Conservation (phyloP, 257 asterid species). For the Solanum rostratum region DNA sequence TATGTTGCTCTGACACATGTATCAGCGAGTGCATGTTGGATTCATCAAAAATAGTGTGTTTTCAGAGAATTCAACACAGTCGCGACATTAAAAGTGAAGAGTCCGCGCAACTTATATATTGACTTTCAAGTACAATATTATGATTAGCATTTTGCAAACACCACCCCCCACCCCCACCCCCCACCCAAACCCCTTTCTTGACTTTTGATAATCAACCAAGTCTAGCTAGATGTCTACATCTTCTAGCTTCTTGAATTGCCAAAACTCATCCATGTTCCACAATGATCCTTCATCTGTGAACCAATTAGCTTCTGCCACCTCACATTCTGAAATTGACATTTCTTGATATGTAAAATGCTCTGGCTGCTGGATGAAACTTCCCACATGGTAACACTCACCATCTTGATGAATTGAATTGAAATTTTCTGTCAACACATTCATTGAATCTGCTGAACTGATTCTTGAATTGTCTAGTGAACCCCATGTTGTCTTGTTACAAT, state of each 20-base stretch:
- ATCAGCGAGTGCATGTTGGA: too few species aligned
- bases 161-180: not conserved
- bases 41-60: too few species aligned
- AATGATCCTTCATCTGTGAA: slow-evolving; percentile 29
- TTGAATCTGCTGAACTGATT: not conserved
- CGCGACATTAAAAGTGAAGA: too few species aligned
- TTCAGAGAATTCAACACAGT: too few species aligned
- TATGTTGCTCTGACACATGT: too few species aligned
- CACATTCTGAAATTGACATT: slow-evolving; percentile 18
- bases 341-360: slow-evolving; percentile 16
- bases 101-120: too few species aligned
- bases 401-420: not conserved
- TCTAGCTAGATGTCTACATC: slow-evolving; percentile 11
- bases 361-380: slow-evolving; percentile 13
- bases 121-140: not conserved
- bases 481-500: not conserved
- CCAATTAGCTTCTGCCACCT: slow-evolving; percentile 37
- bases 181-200: not conserved
- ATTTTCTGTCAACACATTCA: not conserved
- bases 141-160: not conserved
- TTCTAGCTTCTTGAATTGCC: slow-evolving; percentile 37
- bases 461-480: not conserved
- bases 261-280: slow-evolving; percentile 57
- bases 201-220: not conserved
- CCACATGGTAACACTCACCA: slow-evolving; percentile 29